Evolutionary conservation across 140 eudicot species (phyloP), one percentile per base, ranked within the genome.

Genomic region (Anethum foeniculum): DNA sequence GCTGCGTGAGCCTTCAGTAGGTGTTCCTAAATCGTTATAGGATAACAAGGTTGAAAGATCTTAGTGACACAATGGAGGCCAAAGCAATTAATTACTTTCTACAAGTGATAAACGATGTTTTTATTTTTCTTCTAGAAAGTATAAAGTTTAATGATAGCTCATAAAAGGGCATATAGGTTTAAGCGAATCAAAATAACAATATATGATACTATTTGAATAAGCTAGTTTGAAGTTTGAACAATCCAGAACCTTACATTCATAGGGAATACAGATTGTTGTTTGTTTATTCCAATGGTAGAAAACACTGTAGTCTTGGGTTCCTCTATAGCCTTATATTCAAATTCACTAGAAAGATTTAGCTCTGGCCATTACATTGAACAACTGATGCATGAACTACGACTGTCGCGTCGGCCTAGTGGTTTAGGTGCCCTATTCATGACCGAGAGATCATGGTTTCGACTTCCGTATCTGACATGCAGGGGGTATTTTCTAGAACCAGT

Each of bases 331-430:
- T 38, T 7, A 13, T 8, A 13, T 32, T 18, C 7, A 64, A 8
- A 25, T 64, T 64, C 38, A 64, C 71, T 64, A 64, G 38, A 64
- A 25, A 65, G 73, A 65, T 65, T 23, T 60, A 60, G 64, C 68
- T n/a, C 68, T n/a, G 4, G 27, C 68, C 68, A 60, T n/a, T 60
- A 60, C 15, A 60, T 2, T 23, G 32, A 60, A 60, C 28, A 32
- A 30, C 6, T 28, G 74, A 36, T 68, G 74, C 74, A 68, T 18
- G 10, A 18, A 36, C 47, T 32, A 72, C 34, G 16, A 47, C 15
- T 47, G 52, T 47, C 18, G 5, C 52, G 18, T 47, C 12, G 49
- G 49, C 49, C 49, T 12, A 46, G 49, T 46, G 49, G 15, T 34
- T 46, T 12, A 47, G 5, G 52, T 13, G 5, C 52, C 52, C 52